Conservation (phyloP, 441 rosid species). For the Euphorbia celastroides region DNA sequence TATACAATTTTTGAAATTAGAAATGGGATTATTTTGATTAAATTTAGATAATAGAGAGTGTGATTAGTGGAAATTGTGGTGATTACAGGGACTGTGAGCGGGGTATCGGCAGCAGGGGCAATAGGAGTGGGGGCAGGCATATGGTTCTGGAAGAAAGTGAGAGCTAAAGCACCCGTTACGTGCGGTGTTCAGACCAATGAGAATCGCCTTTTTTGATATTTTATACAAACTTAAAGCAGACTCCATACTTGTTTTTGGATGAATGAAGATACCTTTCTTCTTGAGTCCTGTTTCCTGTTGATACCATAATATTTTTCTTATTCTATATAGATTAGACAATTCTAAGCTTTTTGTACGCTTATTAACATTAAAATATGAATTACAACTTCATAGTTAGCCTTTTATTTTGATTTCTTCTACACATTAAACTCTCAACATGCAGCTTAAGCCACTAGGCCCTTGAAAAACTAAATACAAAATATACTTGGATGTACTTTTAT, state of each 20-base stretch:
- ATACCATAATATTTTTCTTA: neutral
- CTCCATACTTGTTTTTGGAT: neutral
- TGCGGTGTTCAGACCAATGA: conserved; percentile 84
- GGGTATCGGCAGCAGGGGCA: conserved; percentile 75
- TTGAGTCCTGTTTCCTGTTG: neutral
- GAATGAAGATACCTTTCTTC: neutral
- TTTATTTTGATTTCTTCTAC: too few species aligned
- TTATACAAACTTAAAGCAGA: conserved; percentile 20
- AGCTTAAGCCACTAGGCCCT: too few species aligned
- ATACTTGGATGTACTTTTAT: too few species aligned
- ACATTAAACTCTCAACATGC: too few species aligned
- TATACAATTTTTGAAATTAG: neutral
- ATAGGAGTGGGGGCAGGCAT: conserved; percentile 69
- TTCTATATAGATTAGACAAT: too few species aligned
- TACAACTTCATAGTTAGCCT: too few species aligned
- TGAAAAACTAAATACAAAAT: too few species aligned
- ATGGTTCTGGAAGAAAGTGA: conserved; percentile 76
- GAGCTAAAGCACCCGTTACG: conserved; percentile 78
- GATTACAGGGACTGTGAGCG: conserved; percentile 53
- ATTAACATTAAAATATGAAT: too few species aligned
- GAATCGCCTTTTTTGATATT: conserved; percentile 69
- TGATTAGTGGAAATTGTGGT: neutral
- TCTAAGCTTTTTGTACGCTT: too few species aligned
- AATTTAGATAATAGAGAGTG: neutral
- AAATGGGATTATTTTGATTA: neutral